phyloP scores from a whole-genome alignment of 805 yeast genomes.

The Hanseniaspora taiwanica region DNA sequence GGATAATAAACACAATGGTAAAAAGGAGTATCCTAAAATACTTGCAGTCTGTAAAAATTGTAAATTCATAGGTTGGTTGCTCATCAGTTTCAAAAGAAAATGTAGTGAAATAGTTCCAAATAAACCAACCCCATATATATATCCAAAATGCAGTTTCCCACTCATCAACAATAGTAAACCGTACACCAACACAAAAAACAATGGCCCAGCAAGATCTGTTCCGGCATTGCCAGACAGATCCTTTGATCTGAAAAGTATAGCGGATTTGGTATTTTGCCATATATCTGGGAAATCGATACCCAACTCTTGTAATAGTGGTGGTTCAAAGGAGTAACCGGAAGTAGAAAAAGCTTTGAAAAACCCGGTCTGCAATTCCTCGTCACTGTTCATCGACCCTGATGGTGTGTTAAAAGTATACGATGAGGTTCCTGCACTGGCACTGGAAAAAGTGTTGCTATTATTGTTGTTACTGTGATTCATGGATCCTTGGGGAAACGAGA shows the following conservation, averaged over 20 bases:
- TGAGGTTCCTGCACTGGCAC: slow-evolving; percentile 11
- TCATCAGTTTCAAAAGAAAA: slow-evolving; percentile 76
- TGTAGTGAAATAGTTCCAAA: slow-evolving; percentile 82
- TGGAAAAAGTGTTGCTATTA: slow-evolving; percentile 7
- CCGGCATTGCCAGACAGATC: slow-evolving; percentile 53
- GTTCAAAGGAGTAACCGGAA: slow-evolving; percentile 89
- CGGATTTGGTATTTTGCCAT: slow-evolving; percentile 54
- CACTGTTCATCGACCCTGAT: slow-evolving; percentile 10
- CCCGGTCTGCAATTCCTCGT: slow-evolving; percentile 51
- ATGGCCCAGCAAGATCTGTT: slow-evolving; percentile 83
- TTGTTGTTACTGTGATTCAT: slow-evolving; percentile 21
- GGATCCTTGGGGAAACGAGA: slow-evolving; percentile 23
- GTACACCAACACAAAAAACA: slow-evolving; percentile 74
- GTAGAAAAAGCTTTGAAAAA: slow-evolving; percentile 86
- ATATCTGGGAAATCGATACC: slow-evolving; percentile 90
- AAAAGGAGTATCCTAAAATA: slow-evolving; percentile 83
- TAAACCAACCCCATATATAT: slow-evolving; percentile 89
- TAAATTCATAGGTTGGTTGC: slow-evolving; percentile 35
- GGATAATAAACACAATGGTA: slow-evolving; percentile 57
- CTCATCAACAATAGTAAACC: slow-evolving; percentile 65
- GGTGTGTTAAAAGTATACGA: slow-evolving; percentile 14
- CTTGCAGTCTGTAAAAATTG: slow-evolving; percentile 64
- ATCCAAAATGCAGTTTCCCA: slow-evolving; percentile 94
- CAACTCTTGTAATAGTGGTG: slow-evolving; percentile 79
- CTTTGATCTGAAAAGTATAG: slow-evolving; percentile 33